A percentile compares a stretch with the other conserved stretches of the same genome.
phyloP scores from a whole-genome alignment of 179 eudicot species.

The Silene coronaria region DNA sequence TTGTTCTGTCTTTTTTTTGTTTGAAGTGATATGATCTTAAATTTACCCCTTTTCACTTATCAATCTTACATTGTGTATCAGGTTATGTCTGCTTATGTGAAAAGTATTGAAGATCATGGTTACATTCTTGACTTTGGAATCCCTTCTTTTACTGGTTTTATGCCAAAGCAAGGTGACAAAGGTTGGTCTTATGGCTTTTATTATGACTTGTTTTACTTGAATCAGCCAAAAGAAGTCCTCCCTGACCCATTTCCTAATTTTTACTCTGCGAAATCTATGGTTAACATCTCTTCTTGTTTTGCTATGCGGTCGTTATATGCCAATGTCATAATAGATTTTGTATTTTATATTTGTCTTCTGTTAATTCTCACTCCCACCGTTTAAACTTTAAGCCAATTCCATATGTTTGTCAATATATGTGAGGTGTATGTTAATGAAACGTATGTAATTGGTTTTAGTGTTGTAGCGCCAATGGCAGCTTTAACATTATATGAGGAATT shows the following conservation, averaged over 20 bases:
- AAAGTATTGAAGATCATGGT: slow-evolving; percentile 98
- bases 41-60: not conserved
- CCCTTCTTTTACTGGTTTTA: slow-evolving; percentile 75
- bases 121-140: slow-evolving; percentile 86
- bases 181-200: slow-evolving; percentile 38
- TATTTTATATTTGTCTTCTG: not conserved
- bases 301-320: not conserved
- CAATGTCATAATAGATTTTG: not conserved
- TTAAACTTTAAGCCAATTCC: not conserved
- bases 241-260: not conserved
- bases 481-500: not conserved
- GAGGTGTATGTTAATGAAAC: too few relatives aligned
- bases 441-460: too few relatives aligned
- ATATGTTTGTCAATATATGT: too few relatives aligned
- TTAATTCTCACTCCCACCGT: not conserved
- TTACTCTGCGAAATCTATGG: not conserved
- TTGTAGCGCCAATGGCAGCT: not conserved
- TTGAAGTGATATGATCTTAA: not conserved
- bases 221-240: not conserved
- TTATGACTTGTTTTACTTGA: not conserved
- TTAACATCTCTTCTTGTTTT: not conserved
- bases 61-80: slow-evolving; percentile 23
- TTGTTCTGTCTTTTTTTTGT: not conserved
- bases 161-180: slow-evolving; percentile 47
- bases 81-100: slow-evolving; percentile 79